Evolutionary conservation across 106 monocot genomes (phyloP).

Genomic region (Xerophyta viscosa): DNA sequence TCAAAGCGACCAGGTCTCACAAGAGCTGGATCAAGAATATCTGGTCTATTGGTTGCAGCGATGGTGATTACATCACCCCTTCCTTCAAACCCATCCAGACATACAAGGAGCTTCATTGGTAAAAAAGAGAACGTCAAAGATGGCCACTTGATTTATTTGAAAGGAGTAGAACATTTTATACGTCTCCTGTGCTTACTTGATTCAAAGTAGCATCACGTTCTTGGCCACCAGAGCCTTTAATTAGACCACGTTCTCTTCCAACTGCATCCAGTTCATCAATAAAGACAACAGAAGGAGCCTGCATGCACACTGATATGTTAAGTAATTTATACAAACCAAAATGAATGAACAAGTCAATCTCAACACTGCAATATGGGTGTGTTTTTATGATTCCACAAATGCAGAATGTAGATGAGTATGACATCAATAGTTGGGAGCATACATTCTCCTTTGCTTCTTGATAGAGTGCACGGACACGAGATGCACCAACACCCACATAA

Average conservation of each 20-base stretch:
- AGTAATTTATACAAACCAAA: neutral
- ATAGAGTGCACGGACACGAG: slow-evolving; percentile 87
- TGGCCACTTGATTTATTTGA: no score
- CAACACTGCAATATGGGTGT: no score
- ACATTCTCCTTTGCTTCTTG: slow-evolving; percentile 92
- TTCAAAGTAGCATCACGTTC: slow-evolving; percentile 94
- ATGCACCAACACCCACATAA: slow-evolving; percentile 94
- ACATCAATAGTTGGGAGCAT: no score
- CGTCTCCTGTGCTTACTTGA: slow-evolving; percentile 34
- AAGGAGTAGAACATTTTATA: no score
- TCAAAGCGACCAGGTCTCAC: slow-evolving; percentile 92
- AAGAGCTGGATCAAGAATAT: slow-evolving; percentile 94
- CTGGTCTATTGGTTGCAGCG: slow-evolving; percentile 90
- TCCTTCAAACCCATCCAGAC: slow-evolving; percentile 95
- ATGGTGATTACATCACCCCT: slow-evolving; percentile 84
- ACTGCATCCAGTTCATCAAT: slow-evolving; percentile 94
- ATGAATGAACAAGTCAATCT: no score
- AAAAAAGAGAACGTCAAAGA: slow-evolving; percentile 19
- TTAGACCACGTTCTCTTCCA: slow-evolving; percentile 83
- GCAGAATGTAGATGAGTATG: no score
- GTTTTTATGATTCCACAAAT: no score
- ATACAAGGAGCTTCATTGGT: slow-evolving; percentile 89
- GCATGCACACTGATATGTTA: slow-evolving; percentile 1
- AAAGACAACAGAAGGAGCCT: slow-evolving; percentile 91
- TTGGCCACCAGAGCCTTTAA: slow-evolving; percentile 89